phyloP scores from a whole-genome alignment of 495 filamentous ascomycete genomes.

The Xylaria castorea region DNA sequence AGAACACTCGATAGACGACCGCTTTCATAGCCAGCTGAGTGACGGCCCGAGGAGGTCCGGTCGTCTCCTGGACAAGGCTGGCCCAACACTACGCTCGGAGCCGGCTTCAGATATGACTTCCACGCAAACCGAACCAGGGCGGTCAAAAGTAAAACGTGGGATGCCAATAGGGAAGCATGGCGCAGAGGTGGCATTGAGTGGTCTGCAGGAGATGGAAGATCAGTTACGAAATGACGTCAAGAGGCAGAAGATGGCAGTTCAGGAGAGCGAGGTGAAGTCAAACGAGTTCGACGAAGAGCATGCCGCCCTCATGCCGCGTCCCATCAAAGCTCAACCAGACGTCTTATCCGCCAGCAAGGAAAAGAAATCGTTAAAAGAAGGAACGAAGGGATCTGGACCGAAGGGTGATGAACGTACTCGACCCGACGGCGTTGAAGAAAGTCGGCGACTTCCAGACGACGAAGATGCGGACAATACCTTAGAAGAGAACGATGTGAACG shows the following conservation, averaged over 20 bases:
- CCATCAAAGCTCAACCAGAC: constrained; percentile 18
- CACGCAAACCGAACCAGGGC: background rate
- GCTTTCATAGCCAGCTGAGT: background rate
- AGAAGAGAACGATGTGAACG: constrained; percentile 43
- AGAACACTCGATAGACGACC: constrained; percentile 7
- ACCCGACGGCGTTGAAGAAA: constrained; percentile 37
- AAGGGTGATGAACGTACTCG: constrained; percentile 23
- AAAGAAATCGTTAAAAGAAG: constrained; percentile 9
- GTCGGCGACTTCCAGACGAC: constrained; percentile 33
- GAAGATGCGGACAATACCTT: constrained; percentile 7
- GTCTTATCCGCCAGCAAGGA: constrained; percentile 10
- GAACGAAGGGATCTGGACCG: constrained; percentile 25
- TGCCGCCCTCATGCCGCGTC: constrained; percentile 26
- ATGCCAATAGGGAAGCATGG: background rate
- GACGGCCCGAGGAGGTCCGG: constrained; percentile 31
- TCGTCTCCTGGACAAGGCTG: constrained; percentile 29
- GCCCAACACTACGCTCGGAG: background rate
- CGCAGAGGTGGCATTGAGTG: constrained; percentile 24
- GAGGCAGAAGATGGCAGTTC: constrained; percentile 37
- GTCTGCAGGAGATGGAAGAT: constrained; percentile 42
- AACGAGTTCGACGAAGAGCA: background rate
- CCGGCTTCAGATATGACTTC: background rate
- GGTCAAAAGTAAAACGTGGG: constrained; percentile 21
- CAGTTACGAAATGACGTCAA: constrained; percentile 33
- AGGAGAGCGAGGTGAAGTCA: constrained; percentile 30